Base-by-base conservation (phyloP, 1,139 yeast species). In the Lipomyces yarrowii region DNA sequence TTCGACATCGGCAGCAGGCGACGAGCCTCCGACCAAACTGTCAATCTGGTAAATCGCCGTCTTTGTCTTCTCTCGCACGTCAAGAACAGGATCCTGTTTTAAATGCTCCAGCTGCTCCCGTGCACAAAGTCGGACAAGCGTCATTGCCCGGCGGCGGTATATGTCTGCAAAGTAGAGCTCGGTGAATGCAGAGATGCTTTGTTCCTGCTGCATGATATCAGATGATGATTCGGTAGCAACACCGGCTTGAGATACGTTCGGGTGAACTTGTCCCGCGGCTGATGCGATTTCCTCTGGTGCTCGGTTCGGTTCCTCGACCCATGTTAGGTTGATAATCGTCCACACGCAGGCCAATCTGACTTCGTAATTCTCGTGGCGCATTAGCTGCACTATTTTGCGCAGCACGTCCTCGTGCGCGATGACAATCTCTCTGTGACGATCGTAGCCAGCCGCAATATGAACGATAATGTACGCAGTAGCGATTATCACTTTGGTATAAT, bases 291-390 rank as follows among this genome's bases (percentile, higher is more conserved):
- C 66, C 10, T 5, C 32, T 5, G 13, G 18, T 11, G 23, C 35
- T 15, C 54, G 46, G 35, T 67, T 73, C 53, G 69, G 74, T 54
- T 77, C 80, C 51, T 78, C 82, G 53, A 73, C 69, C 87, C 88
- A 86, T 1, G 88, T 81, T 61, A 87, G 74, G 70, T 87, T 86
- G 64, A 85, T 85, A 2, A 87, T 73, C 0, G 86, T 79, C 90
- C 90, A 86, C 8, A 86, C 77, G 71, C 86, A 81, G 0, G 88
- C 87, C 10, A 83, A 73, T 65, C 86, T 81, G n/a, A 86, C 75
- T 48, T 80, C 81, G 30, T 76, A 72, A 58, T 77, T 76, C 51
- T 78, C 78, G 73, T 83, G 80, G 42, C 74, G 72, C 56, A 76
- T 72, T 58, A 79, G 71, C 30, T 77, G 73, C 3, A 73, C 70